A percentile compares a stretch with the other conserved stretches of the same genome.
These are phyloP conservation scores for Atalantia buxifolia DNA, from an alignment of 345 rosid genomes.

Conservation along the genomic window DNA sequence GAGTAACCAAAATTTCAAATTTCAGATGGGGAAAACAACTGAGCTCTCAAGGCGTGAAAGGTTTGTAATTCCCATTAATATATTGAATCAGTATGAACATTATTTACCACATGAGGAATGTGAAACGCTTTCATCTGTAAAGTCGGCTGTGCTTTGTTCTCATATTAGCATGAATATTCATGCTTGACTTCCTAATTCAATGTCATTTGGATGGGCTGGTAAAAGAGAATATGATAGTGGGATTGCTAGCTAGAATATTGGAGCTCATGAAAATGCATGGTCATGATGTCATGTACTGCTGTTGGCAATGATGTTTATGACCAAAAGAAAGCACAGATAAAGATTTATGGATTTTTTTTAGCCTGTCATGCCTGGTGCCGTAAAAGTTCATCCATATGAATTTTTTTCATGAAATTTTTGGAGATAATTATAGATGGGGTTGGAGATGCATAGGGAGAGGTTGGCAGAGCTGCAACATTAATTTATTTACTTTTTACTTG, in stretches of 20 bases:
- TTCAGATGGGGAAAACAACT: conserved; percentile 68
- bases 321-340: neutral
- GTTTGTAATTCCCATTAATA: conserved; percentile 33
- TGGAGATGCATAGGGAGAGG: neutral
- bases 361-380: neutral
- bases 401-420: neutral
- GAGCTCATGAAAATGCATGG: neutral
- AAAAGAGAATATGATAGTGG: neutral
- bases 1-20: neutral
- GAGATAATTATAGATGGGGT: neutral
- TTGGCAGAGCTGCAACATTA: neutral
- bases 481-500: neutral
- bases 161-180: neutral
- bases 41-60: conserved; percentile 99
- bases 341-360: neutral
- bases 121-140: neutral
- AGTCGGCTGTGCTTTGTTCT: neutral
- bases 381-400: neutral
- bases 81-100: conserved; percentile 7
- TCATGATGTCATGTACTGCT: neutral
- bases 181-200: neutral
- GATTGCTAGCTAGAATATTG: neutral
- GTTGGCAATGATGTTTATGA: neutral
- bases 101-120: neutral
- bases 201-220: neutral